Evolutionary conservation across 1,284 basidiomycete species (phyloP), one percentile per base, ranked within the genome.

Genomic region (Melampsora medusae): DNA sequence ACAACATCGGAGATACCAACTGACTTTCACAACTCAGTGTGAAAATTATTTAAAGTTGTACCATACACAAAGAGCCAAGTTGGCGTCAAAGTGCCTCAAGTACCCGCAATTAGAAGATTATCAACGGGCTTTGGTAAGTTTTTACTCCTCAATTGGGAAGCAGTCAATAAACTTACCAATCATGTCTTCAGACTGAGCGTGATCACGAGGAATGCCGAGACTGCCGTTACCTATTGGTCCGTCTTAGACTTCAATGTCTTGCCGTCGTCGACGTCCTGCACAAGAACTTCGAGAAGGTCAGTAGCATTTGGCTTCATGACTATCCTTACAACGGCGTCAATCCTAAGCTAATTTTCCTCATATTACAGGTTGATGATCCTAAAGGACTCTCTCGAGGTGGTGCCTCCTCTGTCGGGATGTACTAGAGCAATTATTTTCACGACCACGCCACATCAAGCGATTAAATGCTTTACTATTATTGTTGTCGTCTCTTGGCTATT

Each of bases 21-120:
- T 59, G 10, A 25, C 9, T 31, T 12, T 46, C 9, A 3, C 6
- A 10, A 53, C 10, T 12, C n/a, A 76, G 73, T 69, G 67, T 35
- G 73, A 76, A 60, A 69, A 69, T 28, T 76, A 76, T 28, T 56
- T 69, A 33, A 76, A 76, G 67, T 33, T 76, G 3, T 76, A 76
- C 53, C 73, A 76, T 38, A 64, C 73, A 46, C 73, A 76, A 69
- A 50, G 73, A 48, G 73, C 73, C 16, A 76, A 76, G 49, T 53
- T 76, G 59, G 73, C 73, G 12, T 76, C 73, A 2, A 76, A 76
- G 48, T 76, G 73, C 35, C 50, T 76, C 22, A 76, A 76, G 35
- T 76, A 76, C 50, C 73, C 73, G 2, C 67, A 69, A 61, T 46
- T 76, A 17, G 73, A 76, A 62, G 73, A 76, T 56, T 76, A 76